Evolutionary conservation across 2,329 filamentous ascomycete genomes (phyloP).

Genomic region (Fusarium veterinarium): DNA sequence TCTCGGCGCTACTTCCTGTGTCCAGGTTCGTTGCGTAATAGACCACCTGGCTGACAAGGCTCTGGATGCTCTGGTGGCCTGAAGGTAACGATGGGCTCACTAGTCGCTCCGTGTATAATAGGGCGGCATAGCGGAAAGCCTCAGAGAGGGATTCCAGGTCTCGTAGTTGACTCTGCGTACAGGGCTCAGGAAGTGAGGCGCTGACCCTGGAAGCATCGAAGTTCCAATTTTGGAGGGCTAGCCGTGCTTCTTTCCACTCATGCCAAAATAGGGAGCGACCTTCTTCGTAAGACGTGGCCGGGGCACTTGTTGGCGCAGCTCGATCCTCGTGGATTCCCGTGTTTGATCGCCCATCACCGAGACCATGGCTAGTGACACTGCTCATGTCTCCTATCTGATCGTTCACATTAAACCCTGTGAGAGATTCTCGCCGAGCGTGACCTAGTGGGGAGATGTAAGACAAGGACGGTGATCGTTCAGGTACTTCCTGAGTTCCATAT

Average conservation of each 20-base stretch:
- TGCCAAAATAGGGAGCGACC: slow-evolving; percentile 78
- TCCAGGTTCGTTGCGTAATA: slow-evolving; percentile 85
- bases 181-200: slow-evolving; percentile 60
- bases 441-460: slow-evolving; percentile 55
- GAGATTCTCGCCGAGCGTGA: slow-evolving; percentile 55
- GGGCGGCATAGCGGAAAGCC: slow-evolving; percentile 87
- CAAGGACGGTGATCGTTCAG: slow-evolving; percentile 52
- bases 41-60: slow-evolving; percentile 83
- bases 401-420: slow-evolving; percentile 37
- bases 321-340: slow-evolving; percentile 66
- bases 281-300: slow-evolving; percentile 65
- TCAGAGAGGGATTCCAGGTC: slow-evolving; percentile 88
- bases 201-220: slow-evolving; percentile 69
- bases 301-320: slow-evolving; percentile 58
- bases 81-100: slow-evolving; percentile 80
- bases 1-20: slow-evolving; percentile 77
- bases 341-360: slow-evolving; percentile 76
- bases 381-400: slow-evolving; percentile 46
- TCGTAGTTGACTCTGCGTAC: slow-evolving; percentile 71
- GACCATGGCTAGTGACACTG: slow-evolving; percentile 63
- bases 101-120: slow-evolving; percentile 90
- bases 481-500: slow-evolving; percentile 19
- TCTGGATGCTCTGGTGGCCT: slow-evolving; percentile 81
- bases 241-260: slow-evolving; percentile 85
- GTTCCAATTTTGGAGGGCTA: slow-evolving; percentile 83